Conservation (phyloP, 208 protist genomes). For the Trypanosoma vivax region DNA sequence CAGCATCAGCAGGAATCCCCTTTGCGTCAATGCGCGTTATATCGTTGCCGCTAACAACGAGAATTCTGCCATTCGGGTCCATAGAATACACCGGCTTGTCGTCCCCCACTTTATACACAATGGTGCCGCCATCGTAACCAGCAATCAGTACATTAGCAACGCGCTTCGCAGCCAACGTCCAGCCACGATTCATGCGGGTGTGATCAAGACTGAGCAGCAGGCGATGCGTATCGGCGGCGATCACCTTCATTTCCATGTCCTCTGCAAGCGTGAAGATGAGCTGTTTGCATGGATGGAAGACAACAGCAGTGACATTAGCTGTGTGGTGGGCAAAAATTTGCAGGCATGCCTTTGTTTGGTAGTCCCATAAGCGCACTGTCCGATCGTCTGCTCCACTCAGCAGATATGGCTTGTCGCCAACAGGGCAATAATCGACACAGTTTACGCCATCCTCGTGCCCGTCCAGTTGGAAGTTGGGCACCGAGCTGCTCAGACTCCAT, state of each 20-base stretch:
- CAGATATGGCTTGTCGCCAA: conserved; percentile 98
- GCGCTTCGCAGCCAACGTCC: conserved; percentile 83
- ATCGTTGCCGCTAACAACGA: conserved; percentile 94
- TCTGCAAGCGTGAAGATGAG: conserved; percentile 95
- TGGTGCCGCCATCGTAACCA: conserved; percentile 89
- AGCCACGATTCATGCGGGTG: conserved; percentile 91
- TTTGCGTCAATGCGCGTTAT: conserved; percentile 89
- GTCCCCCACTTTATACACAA: conserved; percentile 88
- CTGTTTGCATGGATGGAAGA: conserved; percentile 97
- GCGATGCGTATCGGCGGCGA: conserved; percentile 94
- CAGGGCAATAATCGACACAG: conserved; percentile 96
- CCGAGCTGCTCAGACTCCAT: conserved; percentile 89
- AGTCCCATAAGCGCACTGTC: conserved; percentile 98
- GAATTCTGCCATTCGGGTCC: conserved; percentile 95
- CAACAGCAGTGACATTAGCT: conserved; percentile 93
- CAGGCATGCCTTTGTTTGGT: conserved; percentile 96
- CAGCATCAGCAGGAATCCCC: conserved; percentile 32
- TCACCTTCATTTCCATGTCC: conserved; percentile 91
- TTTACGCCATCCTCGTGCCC: conserved; percentile 99
- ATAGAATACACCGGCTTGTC: conserved; percentile 95
- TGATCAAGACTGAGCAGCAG: conserved; percentile 94
- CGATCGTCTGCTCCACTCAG: conserved; percentile 96
- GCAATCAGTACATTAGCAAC: conserved; percentile 85
- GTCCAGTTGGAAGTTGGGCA: conserved; percentile 96
- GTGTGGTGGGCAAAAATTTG: conserved; percentile 95